Percentiles rank a stretch among this genome's conserved stretches.
These are phyloP conservation scores for Sonneratia alba DNA, from an alignment of 345 rosid genomes.

Conservation along the genomic window DNA sequence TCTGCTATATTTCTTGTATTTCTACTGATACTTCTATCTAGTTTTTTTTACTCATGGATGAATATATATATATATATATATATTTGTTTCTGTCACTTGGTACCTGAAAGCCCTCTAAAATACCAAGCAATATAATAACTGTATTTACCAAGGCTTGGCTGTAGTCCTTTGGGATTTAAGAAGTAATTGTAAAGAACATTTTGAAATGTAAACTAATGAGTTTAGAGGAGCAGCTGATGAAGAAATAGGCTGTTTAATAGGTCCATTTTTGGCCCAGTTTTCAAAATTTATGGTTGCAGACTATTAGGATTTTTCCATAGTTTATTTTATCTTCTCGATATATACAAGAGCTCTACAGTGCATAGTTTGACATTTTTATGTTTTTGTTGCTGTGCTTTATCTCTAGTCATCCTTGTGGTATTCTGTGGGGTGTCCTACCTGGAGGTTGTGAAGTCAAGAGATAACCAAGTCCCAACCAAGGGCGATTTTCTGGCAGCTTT, in stretches of 20 bases:
- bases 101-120: neutral
- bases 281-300: neutral
- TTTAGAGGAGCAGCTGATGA: neutral
- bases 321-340: neutral
- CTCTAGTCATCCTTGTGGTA: constrained; percentile 82
- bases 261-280: neutral
- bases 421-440: constrained; percentile 86
- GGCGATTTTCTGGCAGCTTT: constrained; percentile 95
- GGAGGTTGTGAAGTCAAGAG: constrained; percentile 87
- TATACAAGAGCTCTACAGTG: neutral
- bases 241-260: neutral
- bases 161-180: neutral
- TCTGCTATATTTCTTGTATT: constrained; percentile 2
- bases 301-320: neutral
- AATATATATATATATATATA: neutral
- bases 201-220: neutral
- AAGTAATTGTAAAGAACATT: neutral
- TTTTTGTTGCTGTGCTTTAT: constrained; percentile 6
- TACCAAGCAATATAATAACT: neutral
- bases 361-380: constrained; percentile 8
- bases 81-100: neutral
- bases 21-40: neutral
- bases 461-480: constrained; percentile 67
- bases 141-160: neutral
- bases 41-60: constrained; percentile 2